Conservation (phyloP, 176 grass and related monocot genomes). For the Lolium multiflorum region DNA sequence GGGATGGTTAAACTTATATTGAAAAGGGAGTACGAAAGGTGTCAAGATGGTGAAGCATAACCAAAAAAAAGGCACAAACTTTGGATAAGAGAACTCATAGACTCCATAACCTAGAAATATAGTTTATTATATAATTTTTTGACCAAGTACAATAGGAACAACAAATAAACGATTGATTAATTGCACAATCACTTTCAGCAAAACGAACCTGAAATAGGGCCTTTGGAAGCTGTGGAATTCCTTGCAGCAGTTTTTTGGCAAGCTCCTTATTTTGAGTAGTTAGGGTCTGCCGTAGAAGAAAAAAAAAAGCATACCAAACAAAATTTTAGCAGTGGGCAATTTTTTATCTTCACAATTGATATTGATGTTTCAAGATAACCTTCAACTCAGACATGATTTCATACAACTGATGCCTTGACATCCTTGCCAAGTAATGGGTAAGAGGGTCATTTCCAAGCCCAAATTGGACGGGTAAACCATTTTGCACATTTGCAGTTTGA, state of each 20-base stretch:
- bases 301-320: conserved; percentile 22
- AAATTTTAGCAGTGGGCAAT: conserved; percentile 28
- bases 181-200: conserved; percentile 14
- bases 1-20: conserved; percentile 21
- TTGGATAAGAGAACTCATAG: conserved; percentile 6
- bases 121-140: no score
- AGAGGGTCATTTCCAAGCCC: conserved; percentile 86
- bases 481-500: conserved; percentile 74
- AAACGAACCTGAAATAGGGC: conserved; percentile 90
- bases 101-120: neutral
- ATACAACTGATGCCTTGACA: conserved; percentile 84
- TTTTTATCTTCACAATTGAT: conserved; percentile 26
- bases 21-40: neutral
- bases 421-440: conserved; percentile 86
- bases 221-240: conserved; percentile 74
- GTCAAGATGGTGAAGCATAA: conserved; percentile 18
- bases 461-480: conserved; percentile 67
- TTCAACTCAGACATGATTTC: conserved; percentile 90
- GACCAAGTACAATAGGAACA: neutral
- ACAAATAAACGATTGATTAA: conserved; percentile 22
- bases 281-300: conserved; percentile 56
- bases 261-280: conserved; percentile 75
- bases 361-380: conserved; percentile 53
- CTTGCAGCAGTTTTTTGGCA: conserved; percentile 70
- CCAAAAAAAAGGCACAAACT: neutral